Evolutionary conservation across 306 rosid genomes (phyloP).

Genomic region (Trifolium dubium): DNA sequence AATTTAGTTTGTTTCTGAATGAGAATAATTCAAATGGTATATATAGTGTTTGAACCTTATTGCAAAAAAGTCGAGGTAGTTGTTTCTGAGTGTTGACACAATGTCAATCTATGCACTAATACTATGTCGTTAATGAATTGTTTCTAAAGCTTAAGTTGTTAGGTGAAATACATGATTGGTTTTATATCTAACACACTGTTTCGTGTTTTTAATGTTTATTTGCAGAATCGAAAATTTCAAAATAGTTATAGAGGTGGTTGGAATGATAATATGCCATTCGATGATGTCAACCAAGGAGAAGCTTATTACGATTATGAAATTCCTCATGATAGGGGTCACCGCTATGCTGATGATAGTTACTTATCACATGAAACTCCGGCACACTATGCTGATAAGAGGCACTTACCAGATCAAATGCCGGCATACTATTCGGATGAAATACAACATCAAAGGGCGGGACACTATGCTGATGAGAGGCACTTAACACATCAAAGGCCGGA

Average conservation of each 20-base stretch:
- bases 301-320: conserved; percentile 5
- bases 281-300: neutral
- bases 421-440: neutral
- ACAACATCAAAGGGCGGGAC: too few species aligned
- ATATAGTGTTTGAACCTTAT: conserved; percentile 6
- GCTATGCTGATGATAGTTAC: neutral
- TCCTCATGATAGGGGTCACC: conserved; percentile 21
- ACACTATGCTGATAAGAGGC: neutral
- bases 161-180: neutral
- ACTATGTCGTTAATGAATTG: neutral
- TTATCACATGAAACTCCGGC: neutral
- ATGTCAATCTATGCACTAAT: conserved; percentile 16
- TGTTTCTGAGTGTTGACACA: neutral
- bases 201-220: conserved; percentile 22
- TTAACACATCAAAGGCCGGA: too few species aligned
- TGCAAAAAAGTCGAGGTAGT: conserved; percentile 2
- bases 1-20: neutral
- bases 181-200: conserved; percentile 3
- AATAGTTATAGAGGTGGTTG: neutral
- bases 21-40: neutral
- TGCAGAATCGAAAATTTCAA: conserved; percentile 27
- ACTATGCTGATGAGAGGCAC: too few species aligned
- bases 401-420: neutral
- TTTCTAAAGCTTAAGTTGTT: neutral
- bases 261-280: neutral